A percentile compares a stretch with the other conserved stretches of the same genome.
These are phyloP conservation scores for Pezicula rhizophila DNA, from an alignment of 2,329 filamentous ascomycete species.

Conservation along the genomic window DNA sequence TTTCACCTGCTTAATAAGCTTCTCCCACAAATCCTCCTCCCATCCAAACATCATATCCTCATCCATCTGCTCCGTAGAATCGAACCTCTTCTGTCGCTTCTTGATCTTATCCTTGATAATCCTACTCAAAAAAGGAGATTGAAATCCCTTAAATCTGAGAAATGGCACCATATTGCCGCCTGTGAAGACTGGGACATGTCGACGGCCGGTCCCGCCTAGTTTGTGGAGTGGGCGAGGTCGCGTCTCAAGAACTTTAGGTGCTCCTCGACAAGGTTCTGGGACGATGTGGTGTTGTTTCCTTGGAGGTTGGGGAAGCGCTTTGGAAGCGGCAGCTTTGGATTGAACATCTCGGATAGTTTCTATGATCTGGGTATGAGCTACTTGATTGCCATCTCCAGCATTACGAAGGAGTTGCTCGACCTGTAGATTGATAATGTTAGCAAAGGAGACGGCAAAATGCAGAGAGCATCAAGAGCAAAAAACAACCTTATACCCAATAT, in stretches of 20 bases:
- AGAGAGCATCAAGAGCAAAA: no score
- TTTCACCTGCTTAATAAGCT: constrained; percentile 5
- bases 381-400: constrained; percentile 16
- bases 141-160: constrained; percentile 60
- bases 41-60: constrained; percentile 27
- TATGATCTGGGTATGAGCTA: constrained; percentile 23
- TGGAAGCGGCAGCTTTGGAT: constrained; percentile 1
- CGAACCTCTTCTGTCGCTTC: constrained; percentile 36
- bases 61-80: constrained; percentile 32
- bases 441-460: not conserved
- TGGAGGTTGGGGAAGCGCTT: constrained; percentile 4
- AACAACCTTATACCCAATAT: constrained; percentile 60
- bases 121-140: constrained; percentile 52
- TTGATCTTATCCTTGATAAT: constrained; percentile 48
- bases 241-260: constrained; percentile 41
- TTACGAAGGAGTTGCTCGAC: constrained; percentile 21
- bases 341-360: constrained; percentile 24
- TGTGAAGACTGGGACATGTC: constrained; percentile 54
- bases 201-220: constrained; percentile 43
- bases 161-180: constrained; percentile 55
- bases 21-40: constrained; percentile 44
- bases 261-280: constrained; percentile 23
- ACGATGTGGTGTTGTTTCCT: constrained; percentile 5
- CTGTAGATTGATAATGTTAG: constrained; percentile 6
- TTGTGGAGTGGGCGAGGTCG: constrained; percentile 43